Percentiles rank a stretch among this genome's conserved stretches.
Evolutionary conservation across 2,329 filamentous ascomycete species (phyloP).

Genomic region (Allantophomopsis lycopodina): DNA sequence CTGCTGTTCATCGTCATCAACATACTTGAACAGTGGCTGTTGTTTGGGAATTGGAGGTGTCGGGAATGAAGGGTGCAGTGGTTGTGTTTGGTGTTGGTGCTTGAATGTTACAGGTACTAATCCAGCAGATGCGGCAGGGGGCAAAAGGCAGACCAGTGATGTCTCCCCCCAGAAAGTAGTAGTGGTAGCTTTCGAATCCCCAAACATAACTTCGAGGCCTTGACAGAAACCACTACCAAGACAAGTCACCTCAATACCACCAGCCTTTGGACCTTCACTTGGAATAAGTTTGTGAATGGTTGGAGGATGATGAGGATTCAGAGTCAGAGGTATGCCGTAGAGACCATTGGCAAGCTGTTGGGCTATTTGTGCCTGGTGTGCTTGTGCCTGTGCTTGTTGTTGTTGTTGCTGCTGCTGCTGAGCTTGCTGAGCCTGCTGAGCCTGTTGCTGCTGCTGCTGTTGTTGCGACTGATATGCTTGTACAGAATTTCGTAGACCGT

Average conservation of each 20-base stretch:
- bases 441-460: too few relatives aligned
- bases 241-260: constrained; percentile 78
- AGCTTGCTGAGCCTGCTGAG: too few relatives aligned
- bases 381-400: constrained; percentile 7
- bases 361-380: constrained; percentile 25
- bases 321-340: constrained; percentile 33
- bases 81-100: constrained; percentile 30
- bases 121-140: constrained; percentile 41
- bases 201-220: constrained; percentile 75
- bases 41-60: constrained; percentile 31
- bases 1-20: constrained; percentile 56
- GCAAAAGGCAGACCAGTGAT: constrained; percentile 47
- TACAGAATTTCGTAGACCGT: constrained; percentile 31
- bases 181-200: constrained; percentile 47
- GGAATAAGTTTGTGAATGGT: constrained; percentile 76
- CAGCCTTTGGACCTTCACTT: constrained; percentile 65
- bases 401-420: constrained; percentile 16
- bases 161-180: constrained; percentile 52
- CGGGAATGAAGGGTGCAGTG: constrained; percentile 25
- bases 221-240: constrained; percentile 71
- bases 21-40: constrained; percentile 54
- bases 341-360: constrained; percentile 33
- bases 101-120: constrained; percentile 46
- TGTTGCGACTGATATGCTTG: constrained; percentile 23
- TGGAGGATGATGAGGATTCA: constrained; percentile 38